Base-by-base conservation (phyloP, 306 rosid genomes). In the Pueraria montana region DNA sequence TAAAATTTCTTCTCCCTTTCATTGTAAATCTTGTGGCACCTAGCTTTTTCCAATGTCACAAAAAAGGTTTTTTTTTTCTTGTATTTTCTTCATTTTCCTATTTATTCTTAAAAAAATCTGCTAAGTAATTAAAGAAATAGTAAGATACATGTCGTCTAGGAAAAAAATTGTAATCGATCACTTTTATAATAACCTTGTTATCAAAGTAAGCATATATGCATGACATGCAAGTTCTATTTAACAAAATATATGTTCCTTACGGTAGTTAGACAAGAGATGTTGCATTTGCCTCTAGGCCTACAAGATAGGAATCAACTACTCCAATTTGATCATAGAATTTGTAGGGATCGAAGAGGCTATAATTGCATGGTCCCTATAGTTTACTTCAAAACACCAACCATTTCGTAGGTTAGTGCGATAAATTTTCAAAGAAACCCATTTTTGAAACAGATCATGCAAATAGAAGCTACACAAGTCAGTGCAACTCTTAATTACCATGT, bases 241-340 rank as follows among this genome's bases (percentile, higher is more conserved):
- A 88, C 53, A 83, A 88, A 76, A 30, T 48, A 84, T 38, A 5
- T 66, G 75, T 38, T n/a, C 78, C 56, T 13, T 77, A 65, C 43
- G 93, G 97, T 92, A 89, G 97, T 91, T 91, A 84, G 91, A 78
- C 74, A 79, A 88, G 86, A 87, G 78, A 78, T 77, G 82, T 77
- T 86, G 91, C 90, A 85, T 84, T 91, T 86, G 66, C 42, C 50
- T 69, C 2, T 45, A 58, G 21, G 77, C 81, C 88, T 26, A 78
- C 50, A 73, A 78, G 79, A 89, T 63, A 84, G 72, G 73, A 82
- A 46, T n/a, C 80, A 80, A 70, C 83, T 81, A 74, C 82, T 76
- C 80, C 61, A 82, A 77, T 74, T 24, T 82, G 83, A 88, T 66
- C 88, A 83, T 74, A 91, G 90, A 91, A 78, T 78, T 89, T 84